Percentiles rank a stretch among this genome's conserved stretches.
phyloP scores from a whole-genome alignment of 164 flowering plant genomes.

The Vitis rotundifolia region DNA sequence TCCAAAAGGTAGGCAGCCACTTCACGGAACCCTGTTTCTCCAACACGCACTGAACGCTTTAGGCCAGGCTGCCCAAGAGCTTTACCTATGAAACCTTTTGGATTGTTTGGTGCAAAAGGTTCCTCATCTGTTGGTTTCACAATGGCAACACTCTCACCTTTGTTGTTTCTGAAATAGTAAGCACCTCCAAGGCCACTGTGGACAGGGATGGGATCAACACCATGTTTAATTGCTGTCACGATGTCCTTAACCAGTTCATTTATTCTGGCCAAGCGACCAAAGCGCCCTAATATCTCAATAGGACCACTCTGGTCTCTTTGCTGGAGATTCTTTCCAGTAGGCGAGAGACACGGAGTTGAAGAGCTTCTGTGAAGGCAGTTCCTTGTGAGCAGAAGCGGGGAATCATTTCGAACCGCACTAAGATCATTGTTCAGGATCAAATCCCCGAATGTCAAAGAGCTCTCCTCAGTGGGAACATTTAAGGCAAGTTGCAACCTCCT shows the following conservation, averaged over 20 bases:
- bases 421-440: conserved; percentile 16
- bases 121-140: conserved; percentile 21
- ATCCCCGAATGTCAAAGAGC: conserved; percentile 22
- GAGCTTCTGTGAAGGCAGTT: conserved; percentile 16
- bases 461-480: conserved; percentile 20
- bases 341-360: conserved; percentile 23
- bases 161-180: conserved; percentile 19
- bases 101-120: conserved; percentile 27
- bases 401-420: conserved; percentile 19
- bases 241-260: conserved; percentile 18
- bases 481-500: conserved; percentile 21
- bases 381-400: conserved; percentile 15
- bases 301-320: conserved; percentile 7
- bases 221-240: conserved; percentile 15
- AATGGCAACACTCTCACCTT: conserved; percentile 3
- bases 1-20: conserved; percentile 26
- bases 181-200: conserved; percentile 24
- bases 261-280: neutral
- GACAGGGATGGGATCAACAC: conserved; percentile 5
- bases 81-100: conserved; percentile 22
- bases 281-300: conserved; percentile 5
- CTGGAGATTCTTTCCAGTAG: conserved; percentile 8
- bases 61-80: conserved; percentile 25
- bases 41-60: conserved; percentile 25
- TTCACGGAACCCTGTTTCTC: conserved; percentile 25